phyloP scores from a whole-genome alignment of 352 stramenopile genomes.

The Phytophthora cryptogea region DNA sequence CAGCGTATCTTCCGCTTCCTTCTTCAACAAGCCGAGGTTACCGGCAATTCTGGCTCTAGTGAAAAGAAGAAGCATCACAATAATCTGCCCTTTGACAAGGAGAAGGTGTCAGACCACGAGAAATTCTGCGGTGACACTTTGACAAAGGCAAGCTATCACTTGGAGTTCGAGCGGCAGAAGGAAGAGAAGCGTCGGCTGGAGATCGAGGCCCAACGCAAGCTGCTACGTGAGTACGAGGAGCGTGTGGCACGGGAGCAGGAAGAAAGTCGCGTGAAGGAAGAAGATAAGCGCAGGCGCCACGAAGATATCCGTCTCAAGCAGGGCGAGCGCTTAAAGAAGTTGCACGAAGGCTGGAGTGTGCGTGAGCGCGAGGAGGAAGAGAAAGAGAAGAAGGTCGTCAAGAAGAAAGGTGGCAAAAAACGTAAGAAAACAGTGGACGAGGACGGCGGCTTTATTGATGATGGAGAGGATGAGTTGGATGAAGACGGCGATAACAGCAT shows the following conservation, averaged over 20 bases:
- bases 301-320: conserved; percentile 80
- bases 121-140: conserved; percentile 88
- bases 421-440: conserved; percentile 76
- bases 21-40: conserved; percentile 65
- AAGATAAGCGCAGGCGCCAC: conserved; percentile 64
- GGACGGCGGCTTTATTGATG: conserved; percentile 73
- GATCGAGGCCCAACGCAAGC: conserved; percentile 80
- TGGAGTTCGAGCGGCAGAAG: conserved; percentile 89
- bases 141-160: conserved; percentile 87
- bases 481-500: conserved; percentile 70
- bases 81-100: conserved; percentile 79
- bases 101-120: conserved; percentile 87
- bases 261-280: conserved; percentile 50
- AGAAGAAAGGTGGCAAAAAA: conserved; percentile 75
- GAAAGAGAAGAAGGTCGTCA: conserved; percentile 74
- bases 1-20: conserved; percentile 86
- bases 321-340: conserved; percentile 79
- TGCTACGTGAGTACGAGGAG: conserved; percentile 84
- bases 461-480: conserved; percentile 58
- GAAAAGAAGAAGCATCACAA: conserved; percentile 70
- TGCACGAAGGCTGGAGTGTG: conserved; percentile 84
- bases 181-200: conserved; percentile 85
- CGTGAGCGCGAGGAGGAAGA: conserved; percentile 85
- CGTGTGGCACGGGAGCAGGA: conserved; percentile 69
- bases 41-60: conserved; percentile 12